Evolutionary conservation across 208 protist species (phyloP), one percentile per base, ranked within the genome.

Genomic region (Crithidia fasciculata): DNA sequence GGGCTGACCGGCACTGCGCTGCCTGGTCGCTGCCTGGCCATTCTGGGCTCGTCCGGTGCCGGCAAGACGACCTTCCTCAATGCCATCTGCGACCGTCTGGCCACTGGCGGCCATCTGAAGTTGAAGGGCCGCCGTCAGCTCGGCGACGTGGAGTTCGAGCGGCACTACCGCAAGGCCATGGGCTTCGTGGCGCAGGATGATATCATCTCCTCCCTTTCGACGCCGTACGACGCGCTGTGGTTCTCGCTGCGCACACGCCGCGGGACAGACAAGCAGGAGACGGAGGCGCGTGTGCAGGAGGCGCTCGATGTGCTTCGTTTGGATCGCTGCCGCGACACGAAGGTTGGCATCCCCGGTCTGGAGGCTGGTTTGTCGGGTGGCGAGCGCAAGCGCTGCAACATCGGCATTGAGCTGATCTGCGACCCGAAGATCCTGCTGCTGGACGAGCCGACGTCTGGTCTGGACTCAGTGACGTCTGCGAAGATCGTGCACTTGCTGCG

Each of bases 381-480:
- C 39, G 93, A 97, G 78, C 88, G 90, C 41, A 97, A 97, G 81
- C 89, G 95, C 61, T 83, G 80, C 67, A 95, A 84, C 75, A 94
- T 97, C 66, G 91, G 88, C 50, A 83, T 96, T 39, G 94, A 97
- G 87, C 84, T 97, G 45, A 88, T 98, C 57, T 85, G 83, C 45
- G 87, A 95, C 63, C 95, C 95, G 13, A 85, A 87, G 61, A 72
- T 97, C 10, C 47, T 98, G 59, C 72, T 98, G 18, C 87, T 98
- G 19, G 93, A 98, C 61, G 95, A 98, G 83, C 93, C 93, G 41
- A 97, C 92, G 15, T 91, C 87, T 28, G 93, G 90, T 41, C 87
- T 98, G 45, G 97, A 98, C 78, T 90, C 90, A 6, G 76, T 90
- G 41, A 95, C 83, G 36, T 95, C 96, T 6, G 85, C 78, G 28